A percentile compares a stretch with the other conserved stretches of the same genome.
These are phyloP conservation scores for Aureobasidium sp. DNA, from an alignment of 2,329 filamentous ascomycete genomes.

Conservation along the genomic window DNA sequence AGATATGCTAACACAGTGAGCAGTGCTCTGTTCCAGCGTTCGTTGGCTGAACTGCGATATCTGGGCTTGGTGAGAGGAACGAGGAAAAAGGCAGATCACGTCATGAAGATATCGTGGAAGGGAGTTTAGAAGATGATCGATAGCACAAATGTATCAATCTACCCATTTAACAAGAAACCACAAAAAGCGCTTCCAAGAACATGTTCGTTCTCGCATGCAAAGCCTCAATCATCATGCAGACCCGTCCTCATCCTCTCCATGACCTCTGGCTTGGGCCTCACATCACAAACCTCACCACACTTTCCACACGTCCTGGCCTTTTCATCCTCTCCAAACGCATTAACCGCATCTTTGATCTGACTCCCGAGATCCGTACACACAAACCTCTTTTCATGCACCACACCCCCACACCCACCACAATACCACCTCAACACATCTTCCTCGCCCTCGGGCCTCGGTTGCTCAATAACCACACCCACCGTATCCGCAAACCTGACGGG, in stretches of 20 bases:
- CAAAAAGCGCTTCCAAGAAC: neutral
- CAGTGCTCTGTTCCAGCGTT: constrained; percentile 71
- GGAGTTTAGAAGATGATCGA: constrained; percentile 47
- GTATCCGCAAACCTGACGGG: constrained; percentile 89
- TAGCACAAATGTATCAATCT: neutral
- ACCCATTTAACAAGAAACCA: neutral
- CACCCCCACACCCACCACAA: constrained; percentile 59
- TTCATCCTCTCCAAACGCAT: constrained; percentile 65
- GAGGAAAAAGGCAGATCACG: constrained; percentile 84
- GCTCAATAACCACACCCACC: constrained; percentile 88
- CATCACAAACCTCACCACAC: constrained; percentile 70
- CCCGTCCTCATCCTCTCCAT: constrained; percentile 28
- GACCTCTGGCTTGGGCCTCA: constrained; percentile 45
- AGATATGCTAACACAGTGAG: neutral
- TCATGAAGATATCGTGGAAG: constrained; percentile 75
- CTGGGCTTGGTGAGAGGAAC: constrained; percentile 84
- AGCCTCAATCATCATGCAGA: neutral
- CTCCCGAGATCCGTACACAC: constrained; percentile 84
- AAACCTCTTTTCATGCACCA: constrained; percentile 82
- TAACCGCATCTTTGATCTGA: constrained; percentile 88
- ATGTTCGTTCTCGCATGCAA: neutral
- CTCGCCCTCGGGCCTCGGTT: constrained; percentile 60
- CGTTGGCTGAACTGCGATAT: constrained; percentile 72
- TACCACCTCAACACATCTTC: constrained; percentile 87
- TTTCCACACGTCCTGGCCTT: constrained; percentile 64